Evolutionary conservation across 495 filamentous ascomycete species (phyloP).

Genomic region (Trypethelium eluteriae): DNA sequence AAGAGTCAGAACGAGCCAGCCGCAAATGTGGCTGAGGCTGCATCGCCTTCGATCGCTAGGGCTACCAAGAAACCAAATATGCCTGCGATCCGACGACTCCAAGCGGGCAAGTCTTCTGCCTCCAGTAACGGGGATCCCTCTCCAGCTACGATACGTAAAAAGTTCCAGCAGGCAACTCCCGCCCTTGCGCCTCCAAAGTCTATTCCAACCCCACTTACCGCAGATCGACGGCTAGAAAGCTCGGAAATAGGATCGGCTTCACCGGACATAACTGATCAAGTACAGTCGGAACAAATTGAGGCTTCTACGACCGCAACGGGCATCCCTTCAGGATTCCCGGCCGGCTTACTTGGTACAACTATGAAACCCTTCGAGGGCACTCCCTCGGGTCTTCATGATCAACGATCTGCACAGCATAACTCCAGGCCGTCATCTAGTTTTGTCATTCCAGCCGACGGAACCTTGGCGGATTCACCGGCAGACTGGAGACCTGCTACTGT

Average conservation of each 20-base stretch:
- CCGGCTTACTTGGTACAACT: no score
- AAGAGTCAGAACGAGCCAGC: background rate
- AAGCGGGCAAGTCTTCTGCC: background rate
- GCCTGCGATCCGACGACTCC: background rate
- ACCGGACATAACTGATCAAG: background rate
- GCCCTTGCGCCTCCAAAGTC: background rate
- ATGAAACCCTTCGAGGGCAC: no score
- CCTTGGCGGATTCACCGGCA: background rate
- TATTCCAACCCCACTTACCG: background rate
- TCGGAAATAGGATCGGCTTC: background rate
- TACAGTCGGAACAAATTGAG: background rate
- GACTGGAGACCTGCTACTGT: slow-evolving; percentile 1
- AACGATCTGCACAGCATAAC: no score
- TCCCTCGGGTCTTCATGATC: no score
- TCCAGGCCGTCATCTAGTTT: background rate
- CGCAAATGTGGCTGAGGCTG: background rate
- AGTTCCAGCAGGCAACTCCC: background rate
- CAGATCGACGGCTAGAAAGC: background rate
- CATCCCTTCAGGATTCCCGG: no score
- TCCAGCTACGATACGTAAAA: background rate
- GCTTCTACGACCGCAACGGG: background rate
- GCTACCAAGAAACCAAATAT: background rate
- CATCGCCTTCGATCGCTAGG: background rate
- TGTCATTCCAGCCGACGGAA: background rate
- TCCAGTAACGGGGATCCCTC: background rate